Evolutionary conservation across 2,329 filamentous ascomycete species (phyloP).

Genomic region (Arachnomyces sp.): DNA sequence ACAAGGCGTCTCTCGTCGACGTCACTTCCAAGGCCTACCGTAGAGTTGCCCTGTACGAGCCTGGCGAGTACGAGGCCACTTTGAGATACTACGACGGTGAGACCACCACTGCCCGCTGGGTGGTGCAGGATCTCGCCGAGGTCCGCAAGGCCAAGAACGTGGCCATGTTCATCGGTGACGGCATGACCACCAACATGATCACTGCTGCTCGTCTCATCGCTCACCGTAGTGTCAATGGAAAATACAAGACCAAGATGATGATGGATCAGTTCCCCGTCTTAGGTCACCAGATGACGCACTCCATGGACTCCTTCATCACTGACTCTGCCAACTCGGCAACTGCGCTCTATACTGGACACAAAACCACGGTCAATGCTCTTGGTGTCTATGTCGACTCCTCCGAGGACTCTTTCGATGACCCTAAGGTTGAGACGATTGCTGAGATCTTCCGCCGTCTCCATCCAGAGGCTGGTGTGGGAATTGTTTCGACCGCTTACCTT

Average conservation of each 20-base stretch:
- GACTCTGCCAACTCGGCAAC: constrained; percentile 80
- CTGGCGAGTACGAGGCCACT: constrained; percentile 68
- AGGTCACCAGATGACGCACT: constrained; percentile 84
- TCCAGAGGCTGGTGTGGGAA: constrained; percentile 48
- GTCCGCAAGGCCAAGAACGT: constrained; percentile 75
- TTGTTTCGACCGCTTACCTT: constrained; percentile 68
- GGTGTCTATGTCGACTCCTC: constrained; percentile 76
- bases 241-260: constrained; percentile 66
- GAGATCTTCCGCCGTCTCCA: constrained; percentile 61
- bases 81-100: constrained; percentile 66
- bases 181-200: constrained; percentile 46
- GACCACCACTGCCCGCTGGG: constrained; percentile 66
- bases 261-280: constrained; percentile 80
- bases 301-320: constrained; percentile 75
- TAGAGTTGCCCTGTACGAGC: constrained; percentile 65
- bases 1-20: constrained; percentile 63
- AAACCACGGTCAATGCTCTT: constrained; percentile 73
- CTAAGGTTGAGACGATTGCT: constrained; percentile 76
- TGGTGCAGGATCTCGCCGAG: constrained; percentile 61
- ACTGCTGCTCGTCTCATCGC: constrained; percentile 67
- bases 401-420: constrained; percentile 65
- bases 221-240: constrained; percentile 76
- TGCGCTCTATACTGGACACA: constrained; percentile 74
- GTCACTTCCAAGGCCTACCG: constrained; percentile 74
- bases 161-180: constrained; percentile 71